phyloP scores from a whole-genome alignment of 768 basidiomycete species.

The Russula sp. region DNA sequence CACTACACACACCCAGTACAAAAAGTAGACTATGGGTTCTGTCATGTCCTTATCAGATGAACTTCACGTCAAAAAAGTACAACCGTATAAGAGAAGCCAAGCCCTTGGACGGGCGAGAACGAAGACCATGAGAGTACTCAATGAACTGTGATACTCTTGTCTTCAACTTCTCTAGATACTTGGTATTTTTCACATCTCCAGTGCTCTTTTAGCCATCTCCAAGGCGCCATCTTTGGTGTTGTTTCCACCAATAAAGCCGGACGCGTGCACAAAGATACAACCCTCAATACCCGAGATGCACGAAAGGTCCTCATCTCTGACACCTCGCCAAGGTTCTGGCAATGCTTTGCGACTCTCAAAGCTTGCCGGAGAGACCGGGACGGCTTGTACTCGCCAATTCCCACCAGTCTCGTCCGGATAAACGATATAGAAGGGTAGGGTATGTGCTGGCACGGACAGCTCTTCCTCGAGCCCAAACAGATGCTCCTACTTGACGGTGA shows the following conservation, averaged over 20 bases:
- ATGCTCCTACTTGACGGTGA: slow-evolving; percentile 56
- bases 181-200: slow-evolving; percentile 32
- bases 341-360: slow-evolving; percentile 90
- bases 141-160: too few relatives aligned
- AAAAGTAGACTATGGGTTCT: too few relatives aligned
- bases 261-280: slow-evolving; percentile 90
- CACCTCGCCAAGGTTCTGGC: slow-evolving; percentile 90
- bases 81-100: too few relatives aligned
- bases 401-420: slow-evolving; percentile 77
- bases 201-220: slow-evolving; percentile 64
- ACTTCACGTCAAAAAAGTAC: too few relatives aligned
- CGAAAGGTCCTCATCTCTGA: slow-evolving; percentile 79
- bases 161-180: too few relatives aligned
- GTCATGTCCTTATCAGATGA: too few relatives aligned
- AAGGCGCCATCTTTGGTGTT: slow-evolving; percentile 86
- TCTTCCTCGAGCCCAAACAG: slow-evolving; percentile 81
- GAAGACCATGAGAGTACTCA: too few relatives aligned
- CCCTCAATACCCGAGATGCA: slow-evolving; percentile 68
- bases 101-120: too few relatives aligned
- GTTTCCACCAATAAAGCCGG: slow-evolving; percentile 96
- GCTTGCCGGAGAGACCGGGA: slow-evolving; percentile 73
- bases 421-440: slow-evolving; percentile 73
- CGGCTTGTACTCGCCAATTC: slow-evolving; percentile 91
- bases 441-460: slow-evolving; percentile 37
- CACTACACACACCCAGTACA: too few relatives aligned